These are phyloP conservation scores for Cenchrus purpureus DNA, from an alignment of 176 grass and related monocot species.

Conservation along the genomic window DNA sequence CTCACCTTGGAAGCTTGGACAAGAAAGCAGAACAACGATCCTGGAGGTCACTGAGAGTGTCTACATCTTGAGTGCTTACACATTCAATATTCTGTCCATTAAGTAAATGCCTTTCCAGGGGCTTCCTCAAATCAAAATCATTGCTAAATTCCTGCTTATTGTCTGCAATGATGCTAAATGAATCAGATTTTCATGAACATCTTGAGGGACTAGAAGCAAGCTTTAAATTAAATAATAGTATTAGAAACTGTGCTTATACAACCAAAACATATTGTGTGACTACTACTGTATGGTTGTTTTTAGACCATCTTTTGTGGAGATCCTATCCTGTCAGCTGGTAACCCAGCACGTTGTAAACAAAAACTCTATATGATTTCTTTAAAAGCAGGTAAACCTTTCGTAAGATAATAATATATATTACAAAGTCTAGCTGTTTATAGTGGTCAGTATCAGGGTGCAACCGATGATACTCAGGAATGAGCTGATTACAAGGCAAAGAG, in stretches of 20 bases:
- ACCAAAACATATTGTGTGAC: not conserved
- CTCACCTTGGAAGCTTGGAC: constrained; percentile 68
- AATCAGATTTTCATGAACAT: not conserved
- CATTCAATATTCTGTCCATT: constrained; percentile 67
- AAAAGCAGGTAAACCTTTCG: too few species aligned
- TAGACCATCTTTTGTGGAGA: too few species aligned
- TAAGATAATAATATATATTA: too few species aligned
- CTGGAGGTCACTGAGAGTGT: constrained; percentile 47
- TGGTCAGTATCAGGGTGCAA: constrained; percentile 1
- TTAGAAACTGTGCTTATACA: not conserved
- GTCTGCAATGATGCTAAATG: constrained; percentile 55
- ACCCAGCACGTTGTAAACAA: too few species aligned
- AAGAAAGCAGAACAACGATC: constrained; percentile 67
- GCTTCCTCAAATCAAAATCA: constrained; percentile 91
- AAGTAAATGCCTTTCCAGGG: constrained; percentile 76
- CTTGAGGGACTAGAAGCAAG: not conserved
- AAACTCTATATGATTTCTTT: too few species aligned
- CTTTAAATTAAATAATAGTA: constrained; percentile 7
- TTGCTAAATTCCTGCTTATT: constrained; percentile 78
- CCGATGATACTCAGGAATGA: not conserved
- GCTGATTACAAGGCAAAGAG: not conserved
- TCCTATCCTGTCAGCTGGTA: too few species aligned
- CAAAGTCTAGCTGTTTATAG: not conserved
- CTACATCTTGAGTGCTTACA: constrained; percentile 71
- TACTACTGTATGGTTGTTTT: too few species aligned